Base-by-base conservation (phyloP, 495 filamentous ascomycete species). In the Penicillium paradoxum region DNA sequence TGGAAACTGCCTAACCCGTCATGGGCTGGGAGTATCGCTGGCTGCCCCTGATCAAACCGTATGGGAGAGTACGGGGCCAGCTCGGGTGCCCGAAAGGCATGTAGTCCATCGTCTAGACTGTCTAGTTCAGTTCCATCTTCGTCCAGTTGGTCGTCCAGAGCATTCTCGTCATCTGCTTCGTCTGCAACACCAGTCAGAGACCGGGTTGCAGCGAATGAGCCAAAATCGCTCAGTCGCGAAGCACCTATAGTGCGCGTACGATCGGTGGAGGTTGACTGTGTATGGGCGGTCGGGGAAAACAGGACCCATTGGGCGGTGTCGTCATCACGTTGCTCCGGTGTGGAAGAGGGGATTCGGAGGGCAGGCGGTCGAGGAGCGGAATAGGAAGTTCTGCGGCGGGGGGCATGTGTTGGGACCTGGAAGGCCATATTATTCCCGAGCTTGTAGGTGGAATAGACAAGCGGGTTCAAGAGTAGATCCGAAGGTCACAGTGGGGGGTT, bases 251-350 rank as follows among this genome's bases (percentile, higher is more conserved):
- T 95, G 34, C 75, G 77, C 36, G 88, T 89, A 51, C 79, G 80
- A 32, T 83, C 83, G 11, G 87, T 85, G 18, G 89, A 90, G 49
- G 82, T 84, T 10, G 86, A 80, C 60, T 86, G 84, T 0, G 85
- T 87, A 15, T 79, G 79, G 33, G 83, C 79, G 40, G 80, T 82
- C 21, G 91, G 90, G 10, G 90, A 90, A 72, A 98, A 98, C 57
- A 98, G 82, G 39, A 98, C 84, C 95, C 93, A 97, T 83, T 96
- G 91, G 64, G 91, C 84, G 4, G 89, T 82, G 45, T 95, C 87
- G 61, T 86, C 82, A 54, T 68, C 56, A 49, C 63, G 54, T 57
- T 64, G 72, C 19, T 77, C 69, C 4, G 61, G 42, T 5, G 62
- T 51, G 30, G 72, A 62, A 32, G 73, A 64, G 4, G 73, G 72